A percentile compares a stretch with the other conserved stretches of the same genome.
phyloP scores from a whole-genome alignment of 1,284 basidiomycete genomes.

The Cutaneotrichosporon cyanovorans region DNA sequence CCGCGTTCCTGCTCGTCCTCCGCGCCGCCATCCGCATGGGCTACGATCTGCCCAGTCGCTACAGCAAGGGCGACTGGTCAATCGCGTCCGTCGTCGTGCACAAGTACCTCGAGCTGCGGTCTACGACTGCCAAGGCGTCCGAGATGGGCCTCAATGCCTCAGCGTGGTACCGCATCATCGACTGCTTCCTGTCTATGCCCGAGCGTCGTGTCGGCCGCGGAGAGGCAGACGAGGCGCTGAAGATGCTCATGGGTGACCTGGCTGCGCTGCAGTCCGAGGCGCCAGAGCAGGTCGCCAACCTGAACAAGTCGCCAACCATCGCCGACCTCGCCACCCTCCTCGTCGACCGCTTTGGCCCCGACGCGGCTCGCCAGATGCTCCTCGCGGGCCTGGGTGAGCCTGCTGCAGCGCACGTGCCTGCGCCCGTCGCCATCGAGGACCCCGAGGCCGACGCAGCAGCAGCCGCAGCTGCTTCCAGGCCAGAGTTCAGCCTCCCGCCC shows the following conservation, averaged over 20 bases:
- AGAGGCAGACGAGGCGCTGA: conserved; percentile 43
- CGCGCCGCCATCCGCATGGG: conserved; percentile 15
- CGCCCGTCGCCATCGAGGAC: conserved; percentile 9
- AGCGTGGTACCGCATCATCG: conserved; percentile 17
- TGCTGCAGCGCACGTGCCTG: conserved; percentile 16
- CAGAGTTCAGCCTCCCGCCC: conserved; percentile 8
- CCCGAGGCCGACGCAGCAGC: conserved; percentile 6
- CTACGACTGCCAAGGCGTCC: neutral
- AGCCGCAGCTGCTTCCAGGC: no score
- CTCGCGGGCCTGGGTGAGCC: conserved; percentile 20
- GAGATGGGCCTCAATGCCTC: conserved; percentile 2
- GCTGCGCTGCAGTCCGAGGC: conserved; percentile 16
- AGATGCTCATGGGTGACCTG: conserved; percentile 51
- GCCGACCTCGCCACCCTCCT: conserved; percentile 20
- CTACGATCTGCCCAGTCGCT: neutral
- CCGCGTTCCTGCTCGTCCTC: conserved; percentile 11
- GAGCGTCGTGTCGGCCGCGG: conserved; percentile 13
- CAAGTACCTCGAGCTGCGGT: conserved; percentile 17
- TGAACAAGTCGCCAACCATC: conserved; percentile 37
- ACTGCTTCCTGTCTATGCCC: conserved; percentile 6
- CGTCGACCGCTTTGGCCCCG: conserved; percentile 31
- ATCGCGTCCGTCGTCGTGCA: conserved; percentile 14
- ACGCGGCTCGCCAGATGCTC: conserved; percentile 26
- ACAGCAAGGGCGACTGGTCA: no score
- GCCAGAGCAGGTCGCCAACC: conserved; percentile 40